Conservation (phyloP, 2,329 filamentous ascomycete genomes). For the Dryadomyces quercivorus region DNA sequence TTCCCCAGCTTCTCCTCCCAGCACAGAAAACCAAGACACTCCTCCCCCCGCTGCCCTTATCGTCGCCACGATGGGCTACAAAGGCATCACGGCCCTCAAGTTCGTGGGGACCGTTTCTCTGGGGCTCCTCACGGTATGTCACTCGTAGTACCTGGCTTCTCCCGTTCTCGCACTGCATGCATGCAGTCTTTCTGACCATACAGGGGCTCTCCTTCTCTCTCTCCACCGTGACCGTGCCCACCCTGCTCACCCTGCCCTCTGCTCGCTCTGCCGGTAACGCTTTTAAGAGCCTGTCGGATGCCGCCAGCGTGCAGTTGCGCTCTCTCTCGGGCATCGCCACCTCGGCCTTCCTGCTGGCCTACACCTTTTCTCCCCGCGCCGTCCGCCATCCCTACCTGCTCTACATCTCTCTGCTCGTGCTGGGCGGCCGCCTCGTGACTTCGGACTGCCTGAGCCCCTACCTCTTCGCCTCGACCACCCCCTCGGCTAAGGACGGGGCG, state of each 20-base stretch:
- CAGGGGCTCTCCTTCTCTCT: slow-evolving; percentile 86
- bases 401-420: slow-evolving; percentile 64
- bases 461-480: slow-evolving; percentile 18
- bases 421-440: slow-evolving; percentile 44
- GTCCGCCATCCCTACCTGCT: slow-evolving; percentile 80
- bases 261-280: slow-evolving; percentile 58
- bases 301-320: slow-evolving; percentile 53
- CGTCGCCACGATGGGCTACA: slow-evolving; percentile 44
- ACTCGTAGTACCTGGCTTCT: background rate
- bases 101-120: slow-evolving; percentile 87
- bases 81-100: slow-evolving; percentile 67
- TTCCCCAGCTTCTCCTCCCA: background rate
- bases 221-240: slow-evolving; percentile 63
- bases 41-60: too few species aligned
- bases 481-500: slow-evolving; percentile 14
- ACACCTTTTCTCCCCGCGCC: slow-evolving; percentile 59
- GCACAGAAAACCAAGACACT: too few species aligned
- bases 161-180: background rate
- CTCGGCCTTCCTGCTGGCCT: slow-evolving; percentile 65
- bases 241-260: slow-evolving; percentile 69
- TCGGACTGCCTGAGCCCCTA: slow-evolving; percentile 35
- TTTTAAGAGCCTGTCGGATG: slow-evolving; percentile 53
- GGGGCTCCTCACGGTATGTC: slow-evolving; percentile 67
- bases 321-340: slow-evolving; percentile 57
- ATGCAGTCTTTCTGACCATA: background rate